A percentile compares a stretch with the other conserved stretches of the same genome.
These are phyloP conservation scores for Hypoxylon fragiforme DNA, from an alignment of 495 filamentous ascomycete species.

Conservation along the genomic window DNA sequence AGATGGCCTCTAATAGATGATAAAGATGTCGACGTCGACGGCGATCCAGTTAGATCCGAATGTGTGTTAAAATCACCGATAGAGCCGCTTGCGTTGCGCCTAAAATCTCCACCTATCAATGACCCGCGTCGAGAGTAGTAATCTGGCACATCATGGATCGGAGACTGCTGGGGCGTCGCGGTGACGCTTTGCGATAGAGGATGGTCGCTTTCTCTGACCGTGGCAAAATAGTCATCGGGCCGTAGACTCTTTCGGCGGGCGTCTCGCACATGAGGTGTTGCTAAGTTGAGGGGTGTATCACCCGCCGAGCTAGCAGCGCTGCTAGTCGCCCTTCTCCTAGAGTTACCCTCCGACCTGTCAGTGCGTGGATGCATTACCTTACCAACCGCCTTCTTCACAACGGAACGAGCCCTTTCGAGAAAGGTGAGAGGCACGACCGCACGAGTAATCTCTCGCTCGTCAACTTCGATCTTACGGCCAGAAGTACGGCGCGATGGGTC, in stretches of 20 bases:
- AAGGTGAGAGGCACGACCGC: slow-evolving; percentile 90
- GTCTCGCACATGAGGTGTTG: slow-evolving; percentile 48
- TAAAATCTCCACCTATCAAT: slow-evolving; percentile 42
- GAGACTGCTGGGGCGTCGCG: slow-evolving; percentile 66
- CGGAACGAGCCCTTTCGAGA: slow-evolving; percentile 72
- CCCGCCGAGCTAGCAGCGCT: slow-evolving; percentile 60
- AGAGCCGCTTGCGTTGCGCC: slow-evolving; percentile 43
- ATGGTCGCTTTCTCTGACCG: slow-evolving; percentile 64
- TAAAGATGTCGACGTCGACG: slow-evolving; percentile 57
- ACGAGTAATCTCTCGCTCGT: slow-evolving; percentile 81
- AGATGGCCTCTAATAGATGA: slow-evolving; percentile 29
- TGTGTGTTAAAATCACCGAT: slow-evolving; percentile 45
- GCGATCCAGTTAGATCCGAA: slow-evolving; percentile 51
- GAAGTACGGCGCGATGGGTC: slow-evolving; percentile 81
- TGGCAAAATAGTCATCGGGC: slow-evolving; percentile 69
- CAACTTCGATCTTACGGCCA: slow-evolving; percentile 90
- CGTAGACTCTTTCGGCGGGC: slow-evolving; percentile 69
- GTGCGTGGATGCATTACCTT: slow-evolving; percentile 64
- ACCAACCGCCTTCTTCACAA: slow-evolving; percentile 66
- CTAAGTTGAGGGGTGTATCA: slow-evolving; percentile 43
- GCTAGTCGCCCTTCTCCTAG: slow-evolving; percentile 58
- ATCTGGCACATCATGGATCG: slow-evolving; percentile 38
- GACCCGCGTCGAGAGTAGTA: slow-evolving; percentile 48
- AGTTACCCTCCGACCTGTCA: slow-evolving; percentile 55
- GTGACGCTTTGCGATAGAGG: slow-evolving; percentile 82